Evolutionary conservation across 192 early-diverging fungal species (phyloP), one percentile per base, ranked within the genome.

Genomic region (Coemansia sp.): DNA sequence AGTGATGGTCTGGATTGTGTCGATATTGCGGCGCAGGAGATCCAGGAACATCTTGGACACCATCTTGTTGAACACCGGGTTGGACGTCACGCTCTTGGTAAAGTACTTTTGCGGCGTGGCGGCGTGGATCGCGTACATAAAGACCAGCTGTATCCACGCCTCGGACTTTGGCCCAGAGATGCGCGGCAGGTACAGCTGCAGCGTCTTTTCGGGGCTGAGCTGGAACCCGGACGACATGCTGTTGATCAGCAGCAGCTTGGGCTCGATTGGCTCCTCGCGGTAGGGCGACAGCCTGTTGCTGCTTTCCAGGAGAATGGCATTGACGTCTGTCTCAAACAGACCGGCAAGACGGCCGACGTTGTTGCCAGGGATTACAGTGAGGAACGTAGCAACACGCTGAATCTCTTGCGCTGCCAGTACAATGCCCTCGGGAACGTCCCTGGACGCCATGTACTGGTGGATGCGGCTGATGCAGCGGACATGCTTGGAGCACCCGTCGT

Each of bases 201-300:
- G 72, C 6, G 91, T 88, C 55, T 84, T 85, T 59, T 86, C 85
- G 6, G 89, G 87, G 58, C 92, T 90, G 20, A 92, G 67, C 40
- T 89, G 87, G 59, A 91, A 91, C 65, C 93, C 79, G n/a, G 88
- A 85, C 0, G 84, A 85, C 57, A 96, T 82, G 42, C 86, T 87
- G 36, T 88, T 84, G 0, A 90, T 81, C 64, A 95, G 81, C 25
- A 94, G 82, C 25, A 74, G 58, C 41, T 86, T 82, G 41, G 93
- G 86, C 66, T 96, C 92, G n/a, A 90, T 82, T n/a, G 82, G 75
- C 50, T 87, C 84, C 30, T 84, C 82, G 34, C 77, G 72, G 58
- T 67, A 80, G 4, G 77, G 77, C 25, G 68, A 53, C 34, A 80
- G 59, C 1, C 71, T 64, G 42, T 69, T 70, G 68, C 77, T 70